Evolutionary conservation across 2,329 filamentous ascomycete genomes (phyloP).

Genomic region (Orbilia ellipsospora): DNA sequence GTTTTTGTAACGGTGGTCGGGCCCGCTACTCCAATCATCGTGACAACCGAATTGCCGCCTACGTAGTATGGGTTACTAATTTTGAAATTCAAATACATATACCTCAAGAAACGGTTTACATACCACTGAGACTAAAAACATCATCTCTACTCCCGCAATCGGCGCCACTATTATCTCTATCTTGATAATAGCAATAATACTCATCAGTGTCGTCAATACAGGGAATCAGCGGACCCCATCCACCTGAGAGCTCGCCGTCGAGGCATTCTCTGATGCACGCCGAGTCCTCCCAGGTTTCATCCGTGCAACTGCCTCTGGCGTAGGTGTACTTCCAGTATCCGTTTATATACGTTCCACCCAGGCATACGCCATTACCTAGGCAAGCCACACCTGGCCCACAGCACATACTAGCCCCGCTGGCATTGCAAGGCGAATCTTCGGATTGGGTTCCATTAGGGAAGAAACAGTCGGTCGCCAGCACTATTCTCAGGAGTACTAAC

Average conservation of each 20-base stretch:
- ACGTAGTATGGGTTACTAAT: neutral
- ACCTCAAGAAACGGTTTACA: neutral
- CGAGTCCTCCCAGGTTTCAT: slow-evolving; percentile 22
- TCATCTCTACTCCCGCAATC: slow-evolving; percentile 21
- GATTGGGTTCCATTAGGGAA: slow-evolving; percentile 24
- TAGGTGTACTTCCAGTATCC: slow-evolving; percentile 8
- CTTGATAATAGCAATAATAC: slow-evolving; percentile 29
- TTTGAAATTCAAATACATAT: neutral
- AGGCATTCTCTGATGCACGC: slow-evolving; percentile 32
- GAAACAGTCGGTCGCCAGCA: slow-evolving; percentile 14
- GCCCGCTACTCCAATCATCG: slow-evolving; percentile 17
- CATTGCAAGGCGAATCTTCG: slow-evolving; percentile 22
- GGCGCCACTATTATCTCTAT: slow-evolving; percentile 21
- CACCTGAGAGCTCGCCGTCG: slow-evolving; percentile 10
- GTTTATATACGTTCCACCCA: slow-evolving; percentile 7
- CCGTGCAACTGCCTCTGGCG: slow-evolving; percentile 35
- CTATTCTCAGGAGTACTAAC: slow-evolving; percentile 1
- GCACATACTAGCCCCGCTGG: slow-evolving; percentile 27
- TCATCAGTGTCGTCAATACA: slow-evolving; percentile 28
- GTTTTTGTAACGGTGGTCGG: neutral
- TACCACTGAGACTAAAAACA: slow-evolving; percentile 37
- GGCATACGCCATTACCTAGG: slow-evolving; percentile 34
- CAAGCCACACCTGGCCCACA: slow-evolving; percentile 18
- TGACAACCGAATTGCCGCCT: slow-evolving; percentile 29
- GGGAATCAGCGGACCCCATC: slow-evolving; percentile 20